Evolutionary conservation across 306 rosid species (phyloP).

Genomic region (Lotus japonicus): DNA sequence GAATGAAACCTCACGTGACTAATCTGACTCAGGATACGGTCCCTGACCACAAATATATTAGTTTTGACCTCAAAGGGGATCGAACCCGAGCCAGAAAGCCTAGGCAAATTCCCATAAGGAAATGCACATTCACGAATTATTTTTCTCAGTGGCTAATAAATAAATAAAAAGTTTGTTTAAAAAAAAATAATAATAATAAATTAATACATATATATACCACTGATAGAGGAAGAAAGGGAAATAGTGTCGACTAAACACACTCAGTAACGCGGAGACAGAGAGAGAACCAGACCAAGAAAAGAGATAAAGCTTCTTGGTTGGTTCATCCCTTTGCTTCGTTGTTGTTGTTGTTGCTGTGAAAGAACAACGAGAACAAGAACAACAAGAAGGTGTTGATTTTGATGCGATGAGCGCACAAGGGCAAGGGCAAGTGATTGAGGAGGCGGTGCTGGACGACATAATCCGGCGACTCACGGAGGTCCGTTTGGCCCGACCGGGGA

Average conservation of each 20-base stretch:
- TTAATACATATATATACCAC: background rate
- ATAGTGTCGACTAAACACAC: background rate
- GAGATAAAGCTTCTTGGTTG: conserved; percentile 19
- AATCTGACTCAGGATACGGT: no score
- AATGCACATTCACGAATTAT: no score
- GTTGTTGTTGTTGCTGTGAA: background rate
- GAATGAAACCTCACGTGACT: no score
- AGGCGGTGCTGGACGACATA: conserved; percentile 76
- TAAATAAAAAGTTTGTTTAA: background rate
- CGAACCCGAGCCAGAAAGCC: no score
- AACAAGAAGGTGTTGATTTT: conserved; percentile 4
- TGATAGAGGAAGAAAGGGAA: background rate
- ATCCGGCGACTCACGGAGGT: conserved; percentile 80
- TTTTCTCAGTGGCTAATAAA: background rate
- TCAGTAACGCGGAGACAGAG: background rate
- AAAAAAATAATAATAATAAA: background rate
- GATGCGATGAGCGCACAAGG: conserved; percentile 48
- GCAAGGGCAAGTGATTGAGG: conserved; percentile 44
- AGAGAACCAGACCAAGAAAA: conserved; percentile 11
- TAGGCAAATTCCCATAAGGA: no score
- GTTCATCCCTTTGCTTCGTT: conserved; percentile 17
- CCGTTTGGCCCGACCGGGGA: conserved; percentile 72
- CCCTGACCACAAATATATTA: no score
- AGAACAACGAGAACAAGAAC: background rate
- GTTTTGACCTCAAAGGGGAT: no score